Percentiles rank a stretch among this genome's conserved stretches.
Evolutionary conservation across 805 yeast species (phyloP).

Genomic region (Ogataea nitratoaversa): DNA sequence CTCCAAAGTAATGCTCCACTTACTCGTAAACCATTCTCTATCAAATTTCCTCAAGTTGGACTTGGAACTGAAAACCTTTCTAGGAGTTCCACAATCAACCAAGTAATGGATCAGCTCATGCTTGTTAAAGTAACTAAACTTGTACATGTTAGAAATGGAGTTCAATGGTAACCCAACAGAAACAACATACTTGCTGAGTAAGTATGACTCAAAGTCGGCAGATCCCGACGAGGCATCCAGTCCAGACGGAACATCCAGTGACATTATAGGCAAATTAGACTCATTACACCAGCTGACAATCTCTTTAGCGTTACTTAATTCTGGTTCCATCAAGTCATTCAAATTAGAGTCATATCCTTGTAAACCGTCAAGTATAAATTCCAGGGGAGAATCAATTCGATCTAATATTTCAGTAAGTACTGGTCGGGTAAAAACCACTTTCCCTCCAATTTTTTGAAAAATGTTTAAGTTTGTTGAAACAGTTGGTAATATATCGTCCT

Average conservation of each 20-base stretch:
- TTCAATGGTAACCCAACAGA: slow-evolving; percentile 72
- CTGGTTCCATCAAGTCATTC: slow-evolving; percentile 49
- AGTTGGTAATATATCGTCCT: slow-evolving; percentile 29
- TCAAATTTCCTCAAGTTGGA: slow-evolving; percentile 47
- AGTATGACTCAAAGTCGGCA: slow-evolving; percentile 20
- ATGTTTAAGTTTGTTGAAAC: slow-evolving; percentile 49
- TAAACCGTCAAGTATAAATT: slow-evolving; percentile 74
- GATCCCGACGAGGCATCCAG: slow-evolving; percentile 78
- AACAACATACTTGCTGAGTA: slow-evolving; percentile 51
- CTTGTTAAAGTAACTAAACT: slow-evolving; percentile 44
- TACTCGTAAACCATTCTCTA: slow-evolving; percentile 26
- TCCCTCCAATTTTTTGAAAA: slow-evolving; percentile 67
- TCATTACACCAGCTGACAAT: slow-evolving; percentile 68
- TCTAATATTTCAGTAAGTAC: slow-evolving; percentile 35
- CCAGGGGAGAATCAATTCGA: slow-evolving; percentile 67
- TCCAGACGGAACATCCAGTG: slow-evolving; percentile 81
- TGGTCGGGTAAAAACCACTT: slow-evolving; percentile 38
- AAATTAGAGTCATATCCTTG: slow-evolving; percentile 77
- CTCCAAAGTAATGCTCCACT: slow-evolving; percentile 21
- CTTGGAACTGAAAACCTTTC: slow-evolving; percentile 40
- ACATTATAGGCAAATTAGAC: slow-evolving; percentile 44
- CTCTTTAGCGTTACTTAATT: slow-evolving; percentile 35
- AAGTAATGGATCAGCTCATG: slow-evolving; percentile 54
- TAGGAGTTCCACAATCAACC: slow-evolving; percentile 70
- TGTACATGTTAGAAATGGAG: slow-evolving; percentile 58